Evolutionary conservation across 768 basidiomycete genomes (phyloP), one percentile per base, ranked within the genome.

Genomic region (Auriscalpium microsporum): DNA sequence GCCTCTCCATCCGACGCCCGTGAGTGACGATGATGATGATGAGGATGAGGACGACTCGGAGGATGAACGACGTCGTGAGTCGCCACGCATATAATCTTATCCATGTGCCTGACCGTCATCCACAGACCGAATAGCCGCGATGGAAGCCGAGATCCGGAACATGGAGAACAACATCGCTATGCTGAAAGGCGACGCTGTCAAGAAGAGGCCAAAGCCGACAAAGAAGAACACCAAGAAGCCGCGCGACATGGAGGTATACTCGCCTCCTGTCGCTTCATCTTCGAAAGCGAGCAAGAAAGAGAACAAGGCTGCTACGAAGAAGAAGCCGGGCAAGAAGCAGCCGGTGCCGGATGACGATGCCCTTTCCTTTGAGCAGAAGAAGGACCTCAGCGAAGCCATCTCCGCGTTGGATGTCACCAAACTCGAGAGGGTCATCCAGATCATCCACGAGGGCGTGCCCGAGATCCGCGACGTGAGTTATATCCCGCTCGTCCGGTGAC

Each of bases 311-410:
- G 67, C 74, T 13, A 64, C 75, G 16, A 65, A 63, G 35, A 83
- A 83, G 73, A 84, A 83, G 71, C 73, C 74, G 61, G 81, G 78
- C 36, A 89, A 88, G 76, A 87, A 87, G 68, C 75, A 67, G 13
- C 63, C 76, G 40, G 68, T 83, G 45, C 71, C 79, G 10, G 88
- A 91, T 61, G 87, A 90, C 63, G 90, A 93, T 55, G 83, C 86
- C 2, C 77, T 97, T 38, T 87, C 90, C 51, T 90, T 95, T 68
- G 91, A 93, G 61, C 95, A 98, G 76, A 99, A 99, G 86, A 94
- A 96, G 72, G 93, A 97, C 67, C 75, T 99, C 54, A 95, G 94
- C 65, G 94, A 97, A 71, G 90, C 93, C 51, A 99, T 99, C 61
- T 79, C 80, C 57, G 80, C 80, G 64, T 81, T 96, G 23, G 91